These are phyloP conservation scores for Apodospora peruviana DNA, from an alignment of 495 filamentous ascomycete species.

Conservation along the genomic window DNA sequence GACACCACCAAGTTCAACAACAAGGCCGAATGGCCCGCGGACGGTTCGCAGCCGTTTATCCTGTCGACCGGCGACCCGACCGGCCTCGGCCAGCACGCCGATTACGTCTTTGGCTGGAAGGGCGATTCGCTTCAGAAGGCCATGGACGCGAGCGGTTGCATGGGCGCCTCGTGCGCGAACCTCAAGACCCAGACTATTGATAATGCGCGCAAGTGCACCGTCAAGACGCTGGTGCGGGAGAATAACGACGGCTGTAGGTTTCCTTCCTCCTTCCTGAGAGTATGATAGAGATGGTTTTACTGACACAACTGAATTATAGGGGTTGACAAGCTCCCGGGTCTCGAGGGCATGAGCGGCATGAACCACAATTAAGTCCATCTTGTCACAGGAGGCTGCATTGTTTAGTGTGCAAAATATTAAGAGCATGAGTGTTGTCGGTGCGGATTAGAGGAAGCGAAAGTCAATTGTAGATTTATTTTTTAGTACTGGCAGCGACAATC, in stretches of 20 bases:
- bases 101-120: conserved; percentile 49
- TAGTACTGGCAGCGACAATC: no score
- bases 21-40: conserved; percentile 36
- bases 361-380: no score
- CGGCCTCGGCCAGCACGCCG: conserved; percentile 41
- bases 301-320: no score
- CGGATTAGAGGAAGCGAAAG: no score
- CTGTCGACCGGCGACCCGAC: conserved; percentile 40
- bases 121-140: conserved; percentile 40
- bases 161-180: conserved; percentile 32
- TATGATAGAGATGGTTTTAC: no score
- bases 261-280: no score
- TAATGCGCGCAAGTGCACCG: conserved; percentile 27
- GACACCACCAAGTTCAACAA: conserved; percentile 45
- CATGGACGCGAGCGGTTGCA: conserved; percentile 43
- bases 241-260: conserved; percentile 40
- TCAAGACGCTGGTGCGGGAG: conserved; percentile 34
- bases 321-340: no score
- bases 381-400: no score
- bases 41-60: conserved; percentile 45
- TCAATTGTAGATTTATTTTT: no score
- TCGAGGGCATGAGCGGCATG: no score
- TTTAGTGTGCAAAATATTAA: no score
- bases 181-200: conserved; percentile 34
- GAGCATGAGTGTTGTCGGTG: no score